phyloP scores from a whole-genome alignment of 495 filamentous ascomycete species.

The Parachaetomium inaequale region DNA sequence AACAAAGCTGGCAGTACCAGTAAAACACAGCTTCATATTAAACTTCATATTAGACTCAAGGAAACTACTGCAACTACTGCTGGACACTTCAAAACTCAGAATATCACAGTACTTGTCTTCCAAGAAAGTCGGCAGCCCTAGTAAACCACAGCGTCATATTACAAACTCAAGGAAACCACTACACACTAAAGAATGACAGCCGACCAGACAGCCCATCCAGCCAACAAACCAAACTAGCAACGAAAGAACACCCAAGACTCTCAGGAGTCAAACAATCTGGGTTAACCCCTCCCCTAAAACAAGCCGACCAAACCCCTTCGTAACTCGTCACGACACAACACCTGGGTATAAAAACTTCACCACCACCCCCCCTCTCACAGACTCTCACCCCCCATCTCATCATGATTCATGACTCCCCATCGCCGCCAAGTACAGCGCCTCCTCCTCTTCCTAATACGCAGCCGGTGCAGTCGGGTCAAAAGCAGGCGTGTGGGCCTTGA shows the following conservation, averaged over 20 bases:
- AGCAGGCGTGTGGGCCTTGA: conserved; percentile 5
- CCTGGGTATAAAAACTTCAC: conserved; percentile 8
- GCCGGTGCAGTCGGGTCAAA: not conserved
- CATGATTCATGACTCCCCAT: not conserved
- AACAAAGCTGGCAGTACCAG: no score
- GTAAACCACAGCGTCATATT: not conserved
- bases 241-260: no score
- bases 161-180: conserved; percentile 7
- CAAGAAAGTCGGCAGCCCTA: no score
- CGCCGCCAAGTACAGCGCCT: not conserved
- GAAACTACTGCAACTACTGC: no score
- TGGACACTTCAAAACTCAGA: no score
- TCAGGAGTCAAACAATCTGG: not conserved
- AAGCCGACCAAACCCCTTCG: not conserved
- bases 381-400: not conserved
- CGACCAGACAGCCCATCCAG: not conserved
- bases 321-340: conserved; percentile 1
- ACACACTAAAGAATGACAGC: conserved; percentile 3
- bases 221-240: not conserved
- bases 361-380: not conserved
- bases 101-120: no score
- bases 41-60: no score
- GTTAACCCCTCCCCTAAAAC: not conserved
- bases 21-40: no score
- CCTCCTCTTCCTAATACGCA: not conserved